Percentiles rank a stretch among this genome's conserved stretches.
Conservation (phyloP, 169 alveolate genomes). For the Ichthyophthirius multifiliis region DNA sequence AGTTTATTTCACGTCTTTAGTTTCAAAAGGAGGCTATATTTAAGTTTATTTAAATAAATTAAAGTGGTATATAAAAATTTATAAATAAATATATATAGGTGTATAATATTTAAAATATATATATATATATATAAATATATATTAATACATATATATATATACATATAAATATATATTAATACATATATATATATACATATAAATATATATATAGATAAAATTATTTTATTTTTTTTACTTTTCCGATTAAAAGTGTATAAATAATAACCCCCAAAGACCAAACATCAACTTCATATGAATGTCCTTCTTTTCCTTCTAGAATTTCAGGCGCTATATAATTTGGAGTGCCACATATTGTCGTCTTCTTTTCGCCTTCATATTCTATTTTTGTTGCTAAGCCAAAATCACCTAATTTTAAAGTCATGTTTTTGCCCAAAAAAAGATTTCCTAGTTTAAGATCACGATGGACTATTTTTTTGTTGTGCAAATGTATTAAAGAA, state of each 20-base stretch:
- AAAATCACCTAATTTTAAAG: slow-evolving; percentile 84
- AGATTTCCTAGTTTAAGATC: slow-evolving; percentile 87
- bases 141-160: slow-evolving; percentile 66
- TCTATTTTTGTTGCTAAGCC: slow-evolving; percentile 86
- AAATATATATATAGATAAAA: not conserved
- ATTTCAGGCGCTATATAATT: slow-evolving; percentile 87
- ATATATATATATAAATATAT: slow-evolving; percentile 54
- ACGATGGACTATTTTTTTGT: slow-evolving; percentile 81
- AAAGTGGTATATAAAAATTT: no score
- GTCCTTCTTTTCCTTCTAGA: slow-evolving; percentile 67
- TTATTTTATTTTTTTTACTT: slow-evolving; percentile 54
- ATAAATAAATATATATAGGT: no score
- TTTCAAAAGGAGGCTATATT: slow-evolving; percentile 86
- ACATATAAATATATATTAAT: slow-evolving; percentile 61
- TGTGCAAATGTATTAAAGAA: slow-evolving; percentile 82
- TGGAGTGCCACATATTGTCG: slow-evolving; percentile 89
- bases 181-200: not conserved
- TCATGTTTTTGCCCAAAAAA: slow-evolving; percentile 83
- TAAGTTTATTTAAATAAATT: no score
- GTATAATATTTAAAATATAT: slow-evolving; percentile 74
- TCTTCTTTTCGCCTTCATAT: slow-evolving; percentile 78
- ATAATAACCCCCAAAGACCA: slow-evolving; percentile 86
- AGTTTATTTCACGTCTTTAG: slow-evolving; percentile 78
- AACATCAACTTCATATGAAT: slow-evolving; percentile 78
- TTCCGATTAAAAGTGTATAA: slow-evolving; percentile 82